Evolutionary conservation across 73 alveolate species (phyloP).

Genomic region (Symbiodinium natans): DNA sequence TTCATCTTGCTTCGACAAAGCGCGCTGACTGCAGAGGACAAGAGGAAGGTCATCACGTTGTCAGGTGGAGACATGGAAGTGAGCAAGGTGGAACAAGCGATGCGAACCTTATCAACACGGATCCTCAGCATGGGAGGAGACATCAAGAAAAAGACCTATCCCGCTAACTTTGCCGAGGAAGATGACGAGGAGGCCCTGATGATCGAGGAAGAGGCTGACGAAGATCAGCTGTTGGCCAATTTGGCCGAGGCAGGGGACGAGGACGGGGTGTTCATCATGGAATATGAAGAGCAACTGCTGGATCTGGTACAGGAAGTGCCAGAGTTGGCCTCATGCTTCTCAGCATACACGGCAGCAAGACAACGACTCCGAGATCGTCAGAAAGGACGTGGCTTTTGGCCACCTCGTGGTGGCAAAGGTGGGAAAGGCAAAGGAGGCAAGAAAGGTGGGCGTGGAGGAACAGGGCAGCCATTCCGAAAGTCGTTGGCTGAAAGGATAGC

Average conservation of each 20-base stretch:
- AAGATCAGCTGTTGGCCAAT: background rate
- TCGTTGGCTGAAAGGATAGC: background rate
- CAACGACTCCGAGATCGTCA: background rate
- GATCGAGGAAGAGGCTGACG: background rate
- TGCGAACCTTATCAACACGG: background rate
- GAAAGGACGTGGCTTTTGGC: background rate
- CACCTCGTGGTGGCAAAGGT: background rate
- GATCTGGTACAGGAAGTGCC: background rate
- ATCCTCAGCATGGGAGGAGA: background rate
- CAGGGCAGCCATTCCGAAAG: background rate
- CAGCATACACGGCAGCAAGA: background rate
- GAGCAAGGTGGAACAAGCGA: background rate
- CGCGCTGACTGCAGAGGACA: background rate
- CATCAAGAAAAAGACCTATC: background rate
- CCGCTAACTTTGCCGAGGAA: background rate
- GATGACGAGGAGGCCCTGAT: background rate
- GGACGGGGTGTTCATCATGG: background rate
- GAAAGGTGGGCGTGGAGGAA: background rate
- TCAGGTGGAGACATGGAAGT: background rate
- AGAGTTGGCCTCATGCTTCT: background rate
- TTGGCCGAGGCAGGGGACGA: background rate
- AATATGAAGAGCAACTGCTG: background rate
- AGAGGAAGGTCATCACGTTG: conserved; percentile 7
- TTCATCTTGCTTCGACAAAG: conserved; percentile 25
- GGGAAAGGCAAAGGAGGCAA: background rate